phyloP scores from a whole-genome alignment of 768 basidiomycete species.

The Agaricus sinodeliciosus region DNA sequence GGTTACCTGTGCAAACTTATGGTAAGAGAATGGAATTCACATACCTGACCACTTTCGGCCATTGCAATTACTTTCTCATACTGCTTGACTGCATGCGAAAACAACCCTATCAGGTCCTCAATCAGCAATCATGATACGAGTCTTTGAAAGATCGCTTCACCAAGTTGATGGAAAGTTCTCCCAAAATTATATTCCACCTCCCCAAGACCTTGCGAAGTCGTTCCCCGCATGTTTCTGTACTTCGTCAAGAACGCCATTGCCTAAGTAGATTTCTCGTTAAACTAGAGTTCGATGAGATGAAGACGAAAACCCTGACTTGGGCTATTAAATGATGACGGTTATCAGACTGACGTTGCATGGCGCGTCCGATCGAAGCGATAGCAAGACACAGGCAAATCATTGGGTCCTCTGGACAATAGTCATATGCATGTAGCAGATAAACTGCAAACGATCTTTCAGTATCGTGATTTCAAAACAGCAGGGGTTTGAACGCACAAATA shows the following conservation, averaged over 20 bases:
- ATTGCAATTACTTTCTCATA: constrained; percentile 72
- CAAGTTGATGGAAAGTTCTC: constrained; percentile 87
- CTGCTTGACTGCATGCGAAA: constrained; percentile 76
- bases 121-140: background rate
- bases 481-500: constrained; percentile 53
- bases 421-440: constrained; percentile 85
- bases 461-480: background rate
- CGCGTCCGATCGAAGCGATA: constrained; percentile 80
- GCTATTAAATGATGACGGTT: constrained; percentile 87
- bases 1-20: background rate
- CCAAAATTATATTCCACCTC: constrained; percentile 96
- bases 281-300: constrained; percentile 3
- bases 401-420: constrained; percentile 78
- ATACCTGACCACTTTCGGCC: constrained; percentile 33
- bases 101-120: constrained; percentile 47
- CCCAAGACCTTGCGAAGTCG: constrained; percentile 34
- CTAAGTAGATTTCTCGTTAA: constrained; percentile 27
- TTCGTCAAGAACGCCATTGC: constrained; percentile 79
- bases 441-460: constrained; percentile 36
- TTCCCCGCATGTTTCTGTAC: constrained; percentile 63
- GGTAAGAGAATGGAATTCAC: background rate
- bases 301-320: constrained; percentile 31
- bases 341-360: constrained; percentile 91
- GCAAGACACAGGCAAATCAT: constrained; percentile 79
- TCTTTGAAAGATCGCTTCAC: constrained; percentile 32